These are phyloP conservation scores for Chalara sp. DNA, from an alignment of 2,329 filamentous ascomycete genomes.

Conservation along the genomic window DNA sequence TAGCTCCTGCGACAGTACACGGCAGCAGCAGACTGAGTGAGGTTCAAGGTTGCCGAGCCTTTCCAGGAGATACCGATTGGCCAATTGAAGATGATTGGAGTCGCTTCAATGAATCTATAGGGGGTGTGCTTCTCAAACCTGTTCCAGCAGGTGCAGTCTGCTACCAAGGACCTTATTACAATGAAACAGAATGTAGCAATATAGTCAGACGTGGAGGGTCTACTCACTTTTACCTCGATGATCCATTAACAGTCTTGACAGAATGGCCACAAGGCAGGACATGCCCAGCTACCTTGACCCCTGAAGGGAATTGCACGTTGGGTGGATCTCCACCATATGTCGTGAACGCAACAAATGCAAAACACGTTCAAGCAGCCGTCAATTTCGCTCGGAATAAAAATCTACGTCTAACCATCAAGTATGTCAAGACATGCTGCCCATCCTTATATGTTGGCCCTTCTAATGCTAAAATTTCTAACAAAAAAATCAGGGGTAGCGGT, in stretches of 20 bases:
- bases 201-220: neutral
- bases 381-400: neutral
- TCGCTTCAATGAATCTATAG: neutral
- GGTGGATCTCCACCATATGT: neutral
- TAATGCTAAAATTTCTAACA: neutral
- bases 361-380: neutral
- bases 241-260: neutral
- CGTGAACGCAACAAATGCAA: neutral
- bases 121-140: neutral
- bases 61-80: neutral
- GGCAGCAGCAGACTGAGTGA: no score
- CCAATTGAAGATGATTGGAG: neutral
- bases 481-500: neutral
- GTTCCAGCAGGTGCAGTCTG: neutral
- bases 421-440: neutral
- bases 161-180: neutral
- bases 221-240: neutral
- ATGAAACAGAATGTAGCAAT: neutral
- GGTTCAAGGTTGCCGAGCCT: no score
- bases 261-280: neutral
- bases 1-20: no score
- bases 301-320: neutral
- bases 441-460: no score
- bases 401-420: neutral
- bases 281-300: neutral